A percentile compares a stretch with the other conserved stretches of the same genome.
These are phyloP conservation scores for Candida gorgasii DNA, from an alignment of 805 yeast genomes.

Conservation along the genomic window DNA sequence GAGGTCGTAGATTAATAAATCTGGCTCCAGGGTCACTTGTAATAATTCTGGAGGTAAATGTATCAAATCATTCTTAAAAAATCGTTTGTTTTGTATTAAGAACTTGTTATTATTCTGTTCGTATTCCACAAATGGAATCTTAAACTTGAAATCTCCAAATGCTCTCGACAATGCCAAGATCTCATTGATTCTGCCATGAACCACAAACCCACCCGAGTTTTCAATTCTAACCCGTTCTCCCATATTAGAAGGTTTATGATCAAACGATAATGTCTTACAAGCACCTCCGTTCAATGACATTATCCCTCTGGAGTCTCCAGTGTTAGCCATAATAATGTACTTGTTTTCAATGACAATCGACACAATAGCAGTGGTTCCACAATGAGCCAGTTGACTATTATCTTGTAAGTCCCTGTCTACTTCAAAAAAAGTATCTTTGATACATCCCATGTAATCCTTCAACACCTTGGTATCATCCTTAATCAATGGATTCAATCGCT, in stretches of 20 bases:
- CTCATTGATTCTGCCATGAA: slow-evolving; percentile 42
- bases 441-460: slow-evolving; percentile 20
- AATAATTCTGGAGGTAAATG: slow-evolving; percentile 44
- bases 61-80: slow-evolving; percentile 27
- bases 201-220: slow-evolving; percentile 39
- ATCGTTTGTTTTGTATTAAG: slow-evolving; percentile 22
- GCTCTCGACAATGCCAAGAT: slow-evolving; percentile 46
- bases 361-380: slow-evolving; percentile 46
- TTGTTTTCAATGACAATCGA: slow-evolving; percentile 30
- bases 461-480: slow-evolving; percentile 12
- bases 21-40: slow-evolving; percentile 48
- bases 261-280: slow-evolving; percentile 52
- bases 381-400: slow-evolving; percentile 28
- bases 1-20: slow-evolving; percentile 39
- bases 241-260: slow-evolving; percentile 46
- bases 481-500: slow-evolving; percentile 19
- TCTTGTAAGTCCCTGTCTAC: slow-evolving; percentile 33
- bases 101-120: slow-evolving; percentile 31
- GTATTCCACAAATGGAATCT: slow-evolving; percentile 35
- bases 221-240: slow-evolving; percentile 46
- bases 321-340: slow-evolving; percentile 59
- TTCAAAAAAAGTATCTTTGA: slow-evolving; percentile 37
- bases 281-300: slow-evolving; percentile 56
- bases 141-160: slow-evolving; percentile 46
- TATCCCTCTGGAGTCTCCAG: slow-evolving; percentile 77